These are phyloP conservation scores for Starmerella ratchasimensis DNA, from an alignment of 805 yeast genomes.

Conservation along the genomic window DNA sequence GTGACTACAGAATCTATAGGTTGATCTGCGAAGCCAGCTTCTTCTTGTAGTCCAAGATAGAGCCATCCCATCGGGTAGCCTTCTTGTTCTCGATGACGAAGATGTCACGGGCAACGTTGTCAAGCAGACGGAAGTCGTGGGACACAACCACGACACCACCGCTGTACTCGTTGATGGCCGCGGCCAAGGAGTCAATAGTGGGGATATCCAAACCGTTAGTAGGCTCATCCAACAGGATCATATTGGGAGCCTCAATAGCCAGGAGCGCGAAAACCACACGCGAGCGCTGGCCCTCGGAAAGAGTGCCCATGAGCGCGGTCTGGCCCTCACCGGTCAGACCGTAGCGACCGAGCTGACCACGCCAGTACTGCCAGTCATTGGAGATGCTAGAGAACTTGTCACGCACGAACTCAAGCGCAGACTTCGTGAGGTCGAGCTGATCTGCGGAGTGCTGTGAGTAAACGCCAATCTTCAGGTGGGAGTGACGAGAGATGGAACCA, in stretches of 20 bases:
- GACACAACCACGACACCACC: constrained; percentile 99
- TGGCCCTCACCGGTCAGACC: constrained; percentile 99
- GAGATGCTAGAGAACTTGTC: constrained; percentile 81
- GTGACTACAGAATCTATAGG: constrained; percentile 10
- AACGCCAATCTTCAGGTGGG: constrained; percentile 95
- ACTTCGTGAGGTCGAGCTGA: constrained; percentile 88
- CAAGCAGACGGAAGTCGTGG: constrained; percentile 96
- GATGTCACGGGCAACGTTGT: constrained; percentile 94
- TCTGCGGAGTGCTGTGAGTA: constrained; percentile 98
- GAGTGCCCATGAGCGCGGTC: constrained; percentile 95
- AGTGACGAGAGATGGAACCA: constrained; percentile 94
- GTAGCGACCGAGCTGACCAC: constrained; percentile 93
- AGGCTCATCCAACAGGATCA: constrained; percentile 94
- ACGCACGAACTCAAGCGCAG: constrained; percentile 93
- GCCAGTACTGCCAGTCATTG: constrained; percentile 92
- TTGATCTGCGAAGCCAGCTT: constrained; percentile 74
- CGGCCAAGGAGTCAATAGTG: constrained; percentile 94
- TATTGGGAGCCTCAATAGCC: constrained; percentile 91
- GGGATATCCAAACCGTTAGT: constrained; percentile 98
- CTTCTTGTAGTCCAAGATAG: constrained; percentile 83
- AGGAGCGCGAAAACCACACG: constrained; percentile 94
- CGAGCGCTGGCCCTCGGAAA: constrained; percentile 98
- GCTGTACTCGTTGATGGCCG: constrained; percentile 82
- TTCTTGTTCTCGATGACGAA: constrained; percentile 91
- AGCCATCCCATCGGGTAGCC: constrained; percentile 92